Conservation (phyloP, 352 stramenopile genomes). For the Phytophthora constricta region DNA sequence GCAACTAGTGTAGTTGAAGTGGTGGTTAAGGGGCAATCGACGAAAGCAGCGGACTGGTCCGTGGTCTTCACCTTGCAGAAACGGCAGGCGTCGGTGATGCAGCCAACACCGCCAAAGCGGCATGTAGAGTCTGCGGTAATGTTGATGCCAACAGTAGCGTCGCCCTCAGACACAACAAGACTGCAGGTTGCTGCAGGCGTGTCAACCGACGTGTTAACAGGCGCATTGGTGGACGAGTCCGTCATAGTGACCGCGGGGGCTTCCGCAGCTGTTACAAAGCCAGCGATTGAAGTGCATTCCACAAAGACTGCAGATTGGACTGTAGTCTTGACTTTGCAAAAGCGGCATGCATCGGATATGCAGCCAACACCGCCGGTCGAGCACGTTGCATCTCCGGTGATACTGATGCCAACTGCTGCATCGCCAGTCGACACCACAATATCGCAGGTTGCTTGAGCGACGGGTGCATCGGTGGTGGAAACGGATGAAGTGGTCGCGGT, state of each 20-base stretch:
- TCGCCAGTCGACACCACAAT: conserved; percentile 35
- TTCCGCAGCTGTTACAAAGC: neutral
- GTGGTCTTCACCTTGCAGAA: conserved; percentile 41
- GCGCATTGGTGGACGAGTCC: neutral
- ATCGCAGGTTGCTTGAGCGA: conserved; percentile 12
- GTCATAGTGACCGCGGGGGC: neutral
- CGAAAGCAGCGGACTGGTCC: conserved; percentile 19
- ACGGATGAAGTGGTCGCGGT: neutral
- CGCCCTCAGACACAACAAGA: conserved; percentile 28
- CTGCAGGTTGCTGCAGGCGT: conserved; percentile 2
- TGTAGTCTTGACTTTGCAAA: conserved; percentile 40
- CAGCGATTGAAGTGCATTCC: conserved; percentile 25
- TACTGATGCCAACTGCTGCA: conserved; percentile 34
- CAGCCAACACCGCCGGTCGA: conserved; percentile 38
- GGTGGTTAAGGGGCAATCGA: conserved; percentile 14
- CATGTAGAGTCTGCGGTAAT: conserved; percentile 33
- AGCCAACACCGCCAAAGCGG: conserved; percentile 36
- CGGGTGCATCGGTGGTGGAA: conserved; percentile 1
- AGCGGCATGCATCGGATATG: conserved; percentile 43
- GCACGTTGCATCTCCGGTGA: conserved; percentile 35
- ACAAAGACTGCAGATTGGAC: conserved; percentile 33
- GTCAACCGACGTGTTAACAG: neutral
- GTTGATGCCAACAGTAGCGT: conserved; percentile 34
- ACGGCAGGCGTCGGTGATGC: conserved; percentile 40
- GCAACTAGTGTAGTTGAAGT: neutral